Percentiles rank a stretch among this genome's conserved stretches.
Evolutionary conservation across 768 basidiomycete genomes (phyloP).

Genomic region (Gelatoporia subvermispora): DNA sequence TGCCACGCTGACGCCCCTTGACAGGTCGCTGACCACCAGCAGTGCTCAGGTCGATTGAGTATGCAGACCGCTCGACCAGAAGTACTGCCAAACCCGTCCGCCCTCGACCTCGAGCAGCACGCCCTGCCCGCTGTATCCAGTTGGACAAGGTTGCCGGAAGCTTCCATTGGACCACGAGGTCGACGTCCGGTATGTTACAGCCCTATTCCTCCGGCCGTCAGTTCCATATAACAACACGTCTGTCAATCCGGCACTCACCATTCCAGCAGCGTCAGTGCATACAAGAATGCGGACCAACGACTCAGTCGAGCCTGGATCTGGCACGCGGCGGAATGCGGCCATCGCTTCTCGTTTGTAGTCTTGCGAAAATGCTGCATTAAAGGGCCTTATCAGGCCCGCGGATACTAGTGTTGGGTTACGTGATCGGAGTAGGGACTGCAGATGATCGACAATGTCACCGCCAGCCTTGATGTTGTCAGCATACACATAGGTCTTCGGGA

Average conservation of each 20-base stretch:
- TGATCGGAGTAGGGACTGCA: conserved; percentile 1
- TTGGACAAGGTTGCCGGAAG: conserved; percentile 22
- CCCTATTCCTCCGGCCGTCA: conserved; percentile 7
- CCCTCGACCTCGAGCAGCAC: conserved; percentile 21
- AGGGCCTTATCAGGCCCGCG: conserved; percentile 9
- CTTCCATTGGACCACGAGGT: conserved; percentile 36
- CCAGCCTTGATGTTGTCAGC: conserved; percentile 15
- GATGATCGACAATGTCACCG: conserved; percentile 14
- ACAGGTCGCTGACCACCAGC: too few relatives aligned
- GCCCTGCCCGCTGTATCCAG: conserved; percentile 30
- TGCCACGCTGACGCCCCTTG: not conserved
- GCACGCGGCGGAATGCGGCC: conserved; percentile 12
- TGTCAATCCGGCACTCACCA: conserved; percentile 18
- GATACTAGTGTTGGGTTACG: not conserved
- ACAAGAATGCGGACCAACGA: conserved; percentile 27
- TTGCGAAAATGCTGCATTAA: conserved; percentile 15
- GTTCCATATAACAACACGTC: not conserved
- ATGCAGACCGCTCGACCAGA: conserved; percentile 3
- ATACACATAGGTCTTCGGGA: conserved; percentile 24
- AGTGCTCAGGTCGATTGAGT: not conserved
- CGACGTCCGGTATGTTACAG: conserved; percentile 24
- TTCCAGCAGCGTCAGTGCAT: conserved; percentile 34
- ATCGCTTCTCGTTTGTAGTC: conserved; percentile 14
- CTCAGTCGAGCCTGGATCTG: too few relatives aligned
- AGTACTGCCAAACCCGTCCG: conserved; percentile 4